Evolutionary conservation across 352 stramenopile species (phyloP).

Genomic region (Globisporangium canariense): DNA sequence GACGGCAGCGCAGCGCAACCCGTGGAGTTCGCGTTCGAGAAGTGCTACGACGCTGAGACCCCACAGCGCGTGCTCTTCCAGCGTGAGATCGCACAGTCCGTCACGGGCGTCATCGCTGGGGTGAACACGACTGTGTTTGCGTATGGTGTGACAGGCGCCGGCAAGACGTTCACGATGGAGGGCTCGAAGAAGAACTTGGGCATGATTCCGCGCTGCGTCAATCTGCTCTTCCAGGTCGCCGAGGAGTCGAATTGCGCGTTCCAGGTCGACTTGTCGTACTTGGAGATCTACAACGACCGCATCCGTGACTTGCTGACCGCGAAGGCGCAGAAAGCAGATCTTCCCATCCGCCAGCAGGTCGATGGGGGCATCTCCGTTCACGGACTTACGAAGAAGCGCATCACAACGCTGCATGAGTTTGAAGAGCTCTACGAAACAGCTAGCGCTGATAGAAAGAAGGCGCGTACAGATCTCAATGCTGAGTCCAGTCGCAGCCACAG

Average conservation of each 20-base stretch:
- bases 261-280: conserved; percentile 50
- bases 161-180: conserved; percentile 73
- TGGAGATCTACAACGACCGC: conserved; percentile 90
- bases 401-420: conserved; percentile 30
- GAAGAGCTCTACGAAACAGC: conserved; percentile 30
- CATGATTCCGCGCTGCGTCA: conserved; percentile 44
- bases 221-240: conserved; percentile 39
- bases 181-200: conserved; percentile 44
- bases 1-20: conserved; percentile 1
- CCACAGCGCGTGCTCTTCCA: conserved; percentile 37
- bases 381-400: conserved; percentile 25
- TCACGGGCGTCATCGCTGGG: conserved; percentile 35
- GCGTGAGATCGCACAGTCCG: conserved; percentile 33
- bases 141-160: conserved; percentile 54
- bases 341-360: conserved; percentile 37
- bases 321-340: conserved; percentile 23
- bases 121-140: conserved; percentile 53
- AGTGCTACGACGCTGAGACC: conserved; percentile 38
- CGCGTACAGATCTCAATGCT: conserved; percentile 62
- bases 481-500: conserved; percentile 73
- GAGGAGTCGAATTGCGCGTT: conserved; percentile 22
- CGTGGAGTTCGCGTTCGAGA: conserved; percentile 30
- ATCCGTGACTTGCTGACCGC: conserved; percentile 71
- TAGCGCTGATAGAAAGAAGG: conserved; percentile 22
- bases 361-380: conserved; percentile 32